Base-by-base conservation (phyloP, 2,329 filamentous ascomycete species). In the Stachybotrys elegans region DNA sequence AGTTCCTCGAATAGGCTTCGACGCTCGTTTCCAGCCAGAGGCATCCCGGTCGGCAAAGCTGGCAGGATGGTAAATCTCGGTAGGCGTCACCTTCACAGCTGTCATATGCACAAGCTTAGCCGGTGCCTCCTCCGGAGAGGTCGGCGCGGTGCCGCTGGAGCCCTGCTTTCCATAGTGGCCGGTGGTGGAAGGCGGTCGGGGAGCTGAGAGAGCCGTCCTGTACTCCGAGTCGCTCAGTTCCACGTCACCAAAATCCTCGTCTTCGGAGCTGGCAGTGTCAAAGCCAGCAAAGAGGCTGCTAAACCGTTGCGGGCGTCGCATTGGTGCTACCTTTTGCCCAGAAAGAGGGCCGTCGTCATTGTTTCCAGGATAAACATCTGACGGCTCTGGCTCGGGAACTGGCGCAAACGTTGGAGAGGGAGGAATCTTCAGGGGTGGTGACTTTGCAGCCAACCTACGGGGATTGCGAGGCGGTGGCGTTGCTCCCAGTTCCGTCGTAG, bases 251-350 rank as follows among this genome's bases (percentile, higher is more conserved):
- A 83, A 83, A 32, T 84, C 80, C 3, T 60, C 71, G 44, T 87
- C 83, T 36, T 83, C 83, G 7, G 83, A 84, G 56, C 81, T 88
- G 36, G 72, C 74, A 12, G 79, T 80, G 38, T 92, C 87, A 52
- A 94, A 93, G 0, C 88, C 88, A 23, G 88, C 86, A 63, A 93
- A 93, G n/a, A 94, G 70, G 58, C 87, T 93, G 64, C 86, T 92
- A 40, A 88, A 83, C 44, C 88, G 77, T 57, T 86, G 83, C 1
- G 87, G 86, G 14, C 84, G 78, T 48, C 83, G 78, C 58, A 86
- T 72, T 2, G 81, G 77, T 3, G 75, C 73, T 5, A 34, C 49
- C 43, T 73, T 77, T 13, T 79, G 73, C 44, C 64, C 69, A 2
- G 83, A 81, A 32, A 90, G 67, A 2, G 86, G 85, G 0, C 86